Conservation (phyloP, 2,329 filamentous ascomycete genomes). For the Alternaria triticina region DNA sequence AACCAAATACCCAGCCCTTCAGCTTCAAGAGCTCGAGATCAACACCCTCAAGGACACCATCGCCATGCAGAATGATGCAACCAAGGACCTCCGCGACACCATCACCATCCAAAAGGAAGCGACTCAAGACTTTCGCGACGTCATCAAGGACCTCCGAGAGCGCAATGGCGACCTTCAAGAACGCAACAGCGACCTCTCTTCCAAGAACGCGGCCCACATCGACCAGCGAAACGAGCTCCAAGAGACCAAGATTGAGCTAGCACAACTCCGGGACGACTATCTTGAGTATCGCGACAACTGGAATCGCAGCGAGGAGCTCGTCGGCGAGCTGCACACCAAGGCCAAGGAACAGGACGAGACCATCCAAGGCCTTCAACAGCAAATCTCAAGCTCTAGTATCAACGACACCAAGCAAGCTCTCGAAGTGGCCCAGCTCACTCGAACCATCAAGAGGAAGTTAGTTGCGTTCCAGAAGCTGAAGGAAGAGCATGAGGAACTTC, state of each 20-base stretch:
- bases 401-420: too few relatives aligned
- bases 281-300: not conserved
- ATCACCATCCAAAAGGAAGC: not conserved
- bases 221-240: not conserved
- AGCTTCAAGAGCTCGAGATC: not conserved
- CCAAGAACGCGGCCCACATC: not conserved
- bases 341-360: too few relatives aligned
- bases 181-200: not conserved
- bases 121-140: not conserved
- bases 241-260: not conserved
- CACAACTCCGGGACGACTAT: accelerated
- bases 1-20: not conserved
- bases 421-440: too few relatives aligned
- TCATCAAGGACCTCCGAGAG: not conserved
- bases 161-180: not conserved
- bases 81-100: not conserved
- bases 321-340: too few relatives aligned
- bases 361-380: too few relatives aligned
- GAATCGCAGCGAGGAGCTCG: accelerated
- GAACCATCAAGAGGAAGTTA: too few relatives aligned
- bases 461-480: too few relatives aligned
- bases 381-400: too few relatives aligned
- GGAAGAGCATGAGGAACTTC: too few relatives aligned
- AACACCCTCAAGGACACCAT: not conserved
- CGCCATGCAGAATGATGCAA: not conserved